These are phyloP conservation scores for Balamuthia mandrillaris DNA, from an alignment of 208 protist genomes.

Conservation along the genomic window DNA sequence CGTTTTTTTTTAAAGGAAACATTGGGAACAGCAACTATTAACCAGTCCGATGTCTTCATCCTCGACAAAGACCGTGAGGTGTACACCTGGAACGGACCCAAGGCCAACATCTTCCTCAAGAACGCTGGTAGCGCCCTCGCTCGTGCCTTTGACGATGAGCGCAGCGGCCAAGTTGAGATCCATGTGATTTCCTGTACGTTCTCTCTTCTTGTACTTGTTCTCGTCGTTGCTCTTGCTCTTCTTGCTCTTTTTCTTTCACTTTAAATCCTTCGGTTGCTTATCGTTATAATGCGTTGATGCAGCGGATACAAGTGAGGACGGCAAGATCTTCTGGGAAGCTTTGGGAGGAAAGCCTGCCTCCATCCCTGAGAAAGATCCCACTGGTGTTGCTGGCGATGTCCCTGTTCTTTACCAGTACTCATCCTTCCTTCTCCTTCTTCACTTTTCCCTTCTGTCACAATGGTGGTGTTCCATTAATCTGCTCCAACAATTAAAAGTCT, in stretches of 20 bases:
- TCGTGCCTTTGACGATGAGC: constrained; percentile 2
- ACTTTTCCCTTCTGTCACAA: not conserved
- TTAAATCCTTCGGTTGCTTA: not conserved
- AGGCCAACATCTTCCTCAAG: constrained; percentile 13
- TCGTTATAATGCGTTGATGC: not conserved
- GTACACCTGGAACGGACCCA: not conserved
- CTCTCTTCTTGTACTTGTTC: no score
- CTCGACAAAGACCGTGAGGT: not conserved
- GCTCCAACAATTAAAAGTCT: not conserved
- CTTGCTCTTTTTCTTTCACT: not conserved
- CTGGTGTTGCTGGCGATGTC: not conserved
- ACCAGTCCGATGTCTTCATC: not conserved
- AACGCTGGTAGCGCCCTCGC: not conserved
- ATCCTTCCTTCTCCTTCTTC: not conserved
- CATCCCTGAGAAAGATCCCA: not conserved
- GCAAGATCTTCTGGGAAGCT: not conserved
- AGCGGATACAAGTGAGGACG: not conserved
- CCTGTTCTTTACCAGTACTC: not conserved
- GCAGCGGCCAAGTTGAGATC: not conserved
- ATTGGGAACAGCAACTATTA: not conserved
- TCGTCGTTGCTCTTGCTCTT: not conserved
- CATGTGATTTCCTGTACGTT: not conserved
- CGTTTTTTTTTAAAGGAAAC: not conserved
- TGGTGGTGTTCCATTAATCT: not conserved
- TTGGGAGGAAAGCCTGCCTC: not conserved